Evolutionary conservation across 352 stramenopile species (phyloP), one percentile per base, ranked within the genome.

Genomic region (Phytophthora fragariae): DNA sequence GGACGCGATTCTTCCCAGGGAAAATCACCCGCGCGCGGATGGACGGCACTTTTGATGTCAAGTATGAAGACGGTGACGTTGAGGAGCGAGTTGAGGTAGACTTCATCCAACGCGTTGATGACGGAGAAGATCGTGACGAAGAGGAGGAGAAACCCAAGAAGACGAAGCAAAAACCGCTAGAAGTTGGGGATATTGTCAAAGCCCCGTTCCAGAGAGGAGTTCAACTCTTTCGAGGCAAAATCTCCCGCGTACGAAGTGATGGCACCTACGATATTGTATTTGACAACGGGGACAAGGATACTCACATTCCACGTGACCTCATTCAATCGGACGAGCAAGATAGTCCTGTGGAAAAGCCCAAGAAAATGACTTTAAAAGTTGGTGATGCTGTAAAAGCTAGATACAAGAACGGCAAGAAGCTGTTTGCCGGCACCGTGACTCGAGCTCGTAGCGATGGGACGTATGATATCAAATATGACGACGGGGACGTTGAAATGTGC

Each of bases 401-500:
- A 5, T 91, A 80, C 66, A 82, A 82, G 55, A 73, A 75, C 56
- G 76, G 73, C 24, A 76, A 59, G 19, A 80, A 75, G 10, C 62
- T 76, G 3, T 92, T 83, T 62, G 27, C 58, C 29, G 86, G 84
- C 2, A 85, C 70, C 54, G 77, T 95, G 15, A 24, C 44, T 0
- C 57, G 82, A 33, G 79, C 76, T 2, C 73, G 82, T 49, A 76
- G 64, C 5, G 79, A 94, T 64, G 85, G 81, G 19, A 92, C 84
- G 7, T 92, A 81, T 39, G 88, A 95, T 47, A 73, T 97, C 24
- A 72, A 87, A 62, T 92, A 90, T 19, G 85, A 91, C n/a, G 70
- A 93, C 33, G 82, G 81, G 15, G 79, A 88, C n/a, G 57, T 75
- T 2, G 83, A 86, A 61, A 84, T 70, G 29, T 62, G 50, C 1